Evolutionary conservation across 257 asterid genomes (phyloP).

Genomic region (Forsythia viridissima): DNA sequence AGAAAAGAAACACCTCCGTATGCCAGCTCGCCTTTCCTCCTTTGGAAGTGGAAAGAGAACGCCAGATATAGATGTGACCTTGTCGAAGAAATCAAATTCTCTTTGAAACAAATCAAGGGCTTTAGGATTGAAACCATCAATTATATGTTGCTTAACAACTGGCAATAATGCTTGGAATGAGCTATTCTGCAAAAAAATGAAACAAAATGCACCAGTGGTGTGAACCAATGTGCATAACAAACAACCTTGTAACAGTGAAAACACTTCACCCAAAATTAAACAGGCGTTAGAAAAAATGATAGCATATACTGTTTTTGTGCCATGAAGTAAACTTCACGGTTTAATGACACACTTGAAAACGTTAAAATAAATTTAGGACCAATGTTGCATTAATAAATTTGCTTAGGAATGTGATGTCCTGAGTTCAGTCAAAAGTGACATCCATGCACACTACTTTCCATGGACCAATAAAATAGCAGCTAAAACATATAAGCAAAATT

Average conservation of each 20-base stretch:
- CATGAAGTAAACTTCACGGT: constrained; percentile 14
- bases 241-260: background rate
- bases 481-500: background rate
- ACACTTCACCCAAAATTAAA: constrained; percentile 3
- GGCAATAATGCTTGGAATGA: constrained; percentile 84
- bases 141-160: constrained; percentile 75
- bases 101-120: constrained; percentile 77
- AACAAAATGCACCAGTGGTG: background rate
- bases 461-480: background rate
- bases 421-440: background rate
- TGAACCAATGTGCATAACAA: constrained; percentile 23
- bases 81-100: constrained; percentile 97
- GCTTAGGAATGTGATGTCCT: background rate
- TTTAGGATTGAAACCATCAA: constrained; percentile 74
- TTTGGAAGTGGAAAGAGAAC: constrained; percentile 89
- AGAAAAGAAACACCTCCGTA: constrained; percentile 59
- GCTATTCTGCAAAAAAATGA: constrained; percentile 49
- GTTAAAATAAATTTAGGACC: background rate
- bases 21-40: constrained; percentile 96
- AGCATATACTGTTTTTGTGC: background rate
- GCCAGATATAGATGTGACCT: constrained; percentile 98
- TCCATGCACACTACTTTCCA: background rate
- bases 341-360: background rate
- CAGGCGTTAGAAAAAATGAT: background rate
- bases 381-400: background rate